Percentiles rank a stretch among this genome's conserved stretches.
Conservation (phyloP, 2,329 filamentous ascomycete genomes). For the Cercospora zeae-maydis region DNA sequence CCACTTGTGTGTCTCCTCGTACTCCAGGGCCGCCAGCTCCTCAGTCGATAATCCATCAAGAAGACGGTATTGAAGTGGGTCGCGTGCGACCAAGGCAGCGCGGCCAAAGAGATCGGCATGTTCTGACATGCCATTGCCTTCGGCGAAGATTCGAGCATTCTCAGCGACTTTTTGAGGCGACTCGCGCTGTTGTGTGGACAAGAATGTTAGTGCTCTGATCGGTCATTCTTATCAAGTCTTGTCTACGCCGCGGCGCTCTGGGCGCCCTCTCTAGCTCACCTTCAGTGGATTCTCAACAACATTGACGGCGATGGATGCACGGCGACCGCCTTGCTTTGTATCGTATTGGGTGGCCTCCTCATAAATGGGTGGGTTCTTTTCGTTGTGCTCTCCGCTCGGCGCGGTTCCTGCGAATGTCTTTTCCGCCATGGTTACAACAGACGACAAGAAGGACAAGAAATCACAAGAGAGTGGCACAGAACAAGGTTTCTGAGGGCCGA, state of each 20-base stretch:
- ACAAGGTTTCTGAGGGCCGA: constrained; percentile 1
- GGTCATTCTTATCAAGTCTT: neutral
- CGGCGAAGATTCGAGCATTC: constrained; percentile 37
- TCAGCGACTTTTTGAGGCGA: constrained; percentile 34
- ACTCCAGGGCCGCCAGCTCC: constrained; percentile 57
- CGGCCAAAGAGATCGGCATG: constrained; percentile 39
- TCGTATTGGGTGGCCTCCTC: neutral
- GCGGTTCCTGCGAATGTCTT: neutral
- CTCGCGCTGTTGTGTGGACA: constrained; percentile 29
- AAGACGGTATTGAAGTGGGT: constrained; percentile 60
- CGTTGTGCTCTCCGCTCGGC: constrained; percentile 4
- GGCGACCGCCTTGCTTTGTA: constrained; percentile 29
- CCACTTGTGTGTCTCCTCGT: constrained; percentile 67
- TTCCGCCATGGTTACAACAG: neutral
- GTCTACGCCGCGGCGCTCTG: neutral
- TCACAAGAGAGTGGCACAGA: neutral
- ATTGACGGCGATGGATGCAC: constrained; percentile 45
- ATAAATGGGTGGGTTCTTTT: constrained; percentile 7
- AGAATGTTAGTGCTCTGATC: constrained; percentile 12
- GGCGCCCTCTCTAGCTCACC: constrained; percentile 32
- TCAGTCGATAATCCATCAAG: constrained; percentile 58
- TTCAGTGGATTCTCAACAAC: constrained; percentile 48
- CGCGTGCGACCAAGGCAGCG: constrained; percentile 66
- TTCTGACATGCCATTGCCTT: constrained; percentile 37
- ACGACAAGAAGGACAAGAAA: constrained; percentile 8